Base-by-base conservation (phyloP, 768 basidiomycete genomes). In the Polyporus arcularius region DNA sequence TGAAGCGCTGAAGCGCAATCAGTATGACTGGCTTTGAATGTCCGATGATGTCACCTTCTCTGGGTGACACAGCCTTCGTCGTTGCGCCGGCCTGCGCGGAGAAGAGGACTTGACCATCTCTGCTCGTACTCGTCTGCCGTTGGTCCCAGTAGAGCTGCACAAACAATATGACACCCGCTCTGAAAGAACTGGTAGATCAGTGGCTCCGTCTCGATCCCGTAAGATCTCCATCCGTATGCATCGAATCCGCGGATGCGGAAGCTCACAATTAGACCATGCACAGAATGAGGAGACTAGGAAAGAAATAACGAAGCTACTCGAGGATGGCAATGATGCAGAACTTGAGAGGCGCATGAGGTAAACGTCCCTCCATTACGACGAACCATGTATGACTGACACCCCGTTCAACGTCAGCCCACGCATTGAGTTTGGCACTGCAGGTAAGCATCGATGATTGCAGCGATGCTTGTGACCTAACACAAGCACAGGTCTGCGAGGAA, bases 391-490 rank as follows among this genome's bases (percentile, higher is more conserved):
- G 16, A 18, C 41, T 26, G 7, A 18, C 11, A 0, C 38, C 40
- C 32, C 39, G 15, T 18, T 28, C 30, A 26, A 26, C 21, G 12
- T 14, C 49, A 90, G 89, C 65, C 75, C 75, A 4, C 83, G 93
- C 39, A 94, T 96, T 65, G 83, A 88, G 60, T 96, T 96, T 72
- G 93, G 93, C 4, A 96, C 93, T 26, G 92, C 93, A 57, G 92
- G 92, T 88, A 70, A 35, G 16, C 39, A 35, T 43, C 16, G 21
- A 41, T 53, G n/a, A 38, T 53, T 15, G 7, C 21, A 58, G 16
- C 18, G 32, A 26, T 26, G 43, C 28, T 38, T 60, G 21, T 42
- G 6, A 18, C 16, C 52, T 62, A 31, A 31, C 39, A 54, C 6
- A 52, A 18, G 39, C 39, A 4, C 63, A 89, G 92, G 92, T 54